Evolutionary conservation across 108 stramenopile species (phyloP), one percentile per base, ranked within the genome.

Genomic region (Pinguiococcus pyrenoidosus): DNA sequence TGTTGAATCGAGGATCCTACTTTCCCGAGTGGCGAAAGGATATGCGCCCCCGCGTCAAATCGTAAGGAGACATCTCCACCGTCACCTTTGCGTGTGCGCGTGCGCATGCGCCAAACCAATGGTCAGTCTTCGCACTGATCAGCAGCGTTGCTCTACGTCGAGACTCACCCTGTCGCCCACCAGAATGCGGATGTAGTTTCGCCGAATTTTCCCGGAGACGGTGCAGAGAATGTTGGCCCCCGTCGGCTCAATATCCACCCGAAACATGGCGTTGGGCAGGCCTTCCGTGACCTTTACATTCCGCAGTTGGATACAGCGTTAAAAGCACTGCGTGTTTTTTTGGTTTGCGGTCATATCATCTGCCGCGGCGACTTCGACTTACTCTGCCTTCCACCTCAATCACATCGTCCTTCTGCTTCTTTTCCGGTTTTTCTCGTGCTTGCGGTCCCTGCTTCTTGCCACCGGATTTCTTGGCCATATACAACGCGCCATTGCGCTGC

Each of bases 121-220:
- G n/a, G n/a, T n/a, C n/a, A n/a, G n/a, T n/a, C n/a, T n/a, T n/a
- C n/a, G n/a, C n/a, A n/a, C n/a, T n/a, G n/a, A n/a, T n/a, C n/a
- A n/a, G n/a, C n/a, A n/a, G n/a, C n/a, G n/a, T n/a, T n/a, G n/a
- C n/a, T n/a, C n/a, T n/a, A n/a, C n/a, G n/a, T n/a, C n/a, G n/a
- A n/a, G n/a, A n/a, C n/a, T n/a, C n/a, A n/a, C n/a, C n/a, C n/a
- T 79, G 46, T 90, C 89, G 36, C 89, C 89, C 22, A 87, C 85
- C 37, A 90, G 61, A 53, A 90, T 87, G 46, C 84, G 84, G 38
- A 90, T 84, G 59, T 72, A 84, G 58, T 82, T 82, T 64, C 85
- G 85, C 30, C 89, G 64, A 55, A 90, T 90, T 65, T 85, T 85
- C 13, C 89, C 89, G 59, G 80, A 80, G 51, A 90, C 82, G 7